Base-by-base conservation (phyloP, 1,139 yeast species). In the Geotrichum fermentans region DNA sequence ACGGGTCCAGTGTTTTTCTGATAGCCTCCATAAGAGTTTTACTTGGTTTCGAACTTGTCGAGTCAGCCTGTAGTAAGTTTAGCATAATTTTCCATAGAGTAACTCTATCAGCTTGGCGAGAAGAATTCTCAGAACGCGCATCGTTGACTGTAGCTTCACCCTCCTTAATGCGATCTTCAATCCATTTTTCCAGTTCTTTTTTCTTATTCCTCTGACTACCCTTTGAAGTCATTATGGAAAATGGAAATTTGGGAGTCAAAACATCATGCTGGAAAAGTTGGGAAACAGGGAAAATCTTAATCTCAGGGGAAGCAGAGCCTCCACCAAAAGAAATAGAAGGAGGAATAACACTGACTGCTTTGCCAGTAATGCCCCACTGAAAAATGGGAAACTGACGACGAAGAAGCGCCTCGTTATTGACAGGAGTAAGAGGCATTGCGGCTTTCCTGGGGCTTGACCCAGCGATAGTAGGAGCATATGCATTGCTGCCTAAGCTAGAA, bases 321-420 rank as follows among this genome's bases (percentile, higher is more conserved):
- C 58, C 54, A n/a, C 69, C 70, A 49, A 61, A 64, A 1, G 66
- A 61, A 32, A 66, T 59, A 13, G 59, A 51, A 5, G 71, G 59
- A 5, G 84, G 81, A 33, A 78, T 59, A 45, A 73, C 71, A 35
- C 70, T 68, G 1, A 74, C 73, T 18, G 76, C 62, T 45, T 70
- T 74, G 8, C 71, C 70, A 5, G 75, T 69, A 30, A 71, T 68
- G 42, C 86, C 77, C 86, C 95, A 89, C 50, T 77, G 72, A 62
- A 88, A 84, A 32, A 89, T 65, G 0, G 96, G 96, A 64, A 84
- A 85, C 62, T 87, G 96, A 50, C 86, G 71, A 14, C 55, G 50
- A 32, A 58, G 45, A 24, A 68, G 55, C 20, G 63, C 59, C 45
- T 72, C 73, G 40, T 58, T 58, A 24, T 60, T 62, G 28, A 55